These are phyloP conservation scores for Sugiyamaella marilandica DNA, from an alignment of 805 yeast species.

Conservation along the genomic window DNA sequence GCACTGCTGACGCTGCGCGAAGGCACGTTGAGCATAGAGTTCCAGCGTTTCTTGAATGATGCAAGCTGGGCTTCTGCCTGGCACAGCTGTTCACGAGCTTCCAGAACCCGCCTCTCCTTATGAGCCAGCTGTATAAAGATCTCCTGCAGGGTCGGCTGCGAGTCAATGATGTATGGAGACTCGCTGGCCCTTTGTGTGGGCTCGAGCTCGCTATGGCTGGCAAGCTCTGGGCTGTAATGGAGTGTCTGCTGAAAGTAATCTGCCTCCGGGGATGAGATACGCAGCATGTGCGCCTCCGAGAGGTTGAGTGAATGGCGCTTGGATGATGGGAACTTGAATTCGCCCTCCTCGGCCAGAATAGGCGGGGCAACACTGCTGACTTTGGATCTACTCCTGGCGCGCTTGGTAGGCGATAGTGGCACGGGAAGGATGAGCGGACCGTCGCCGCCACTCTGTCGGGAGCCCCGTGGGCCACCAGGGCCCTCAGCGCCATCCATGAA, in stretches of 20 bases:
- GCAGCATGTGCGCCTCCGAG: background rate
- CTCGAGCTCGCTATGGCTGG: background rate
- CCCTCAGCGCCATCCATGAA: background rate
- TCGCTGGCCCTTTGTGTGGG: background rate
- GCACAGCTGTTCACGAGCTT: constrained; percentile 29
- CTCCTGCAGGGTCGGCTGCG: constrained; percentile 28
- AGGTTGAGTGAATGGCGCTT: background rate
- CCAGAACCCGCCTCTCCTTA: constrained; percentile 34
- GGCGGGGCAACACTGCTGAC: background rate
- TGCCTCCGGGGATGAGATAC: background rate
- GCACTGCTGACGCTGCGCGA: constrained; percentile 1
- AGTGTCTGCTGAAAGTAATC: background rate
- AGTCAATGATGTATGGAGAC: constrained; percentile 21
- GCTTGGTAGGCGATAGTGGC: background rate
- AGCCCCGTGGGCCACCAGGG: background rate
- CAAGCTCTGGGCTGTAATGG: background rate
- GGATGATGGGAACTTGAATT: constrained; percentile 1
- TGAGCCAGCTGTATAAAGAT: constrained; percentile 31
- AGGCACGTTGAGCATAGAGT: constrained; percentile 12
- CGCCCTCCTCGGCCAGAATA: background rate
- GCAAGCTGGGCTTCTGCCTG: constrained; percentile 28
- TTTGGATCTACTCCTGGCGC: background rate
- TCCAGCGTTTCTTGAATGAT: constrained; percentile 22
- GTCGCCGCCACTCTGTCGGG: background rate
- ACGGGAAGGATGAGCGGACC: background rate